These are phyloP conservation scores for Cubamyces lactineus DNA, from an alignment of 768 basidiomycete species.

Conservation along the genomic window DNA sequence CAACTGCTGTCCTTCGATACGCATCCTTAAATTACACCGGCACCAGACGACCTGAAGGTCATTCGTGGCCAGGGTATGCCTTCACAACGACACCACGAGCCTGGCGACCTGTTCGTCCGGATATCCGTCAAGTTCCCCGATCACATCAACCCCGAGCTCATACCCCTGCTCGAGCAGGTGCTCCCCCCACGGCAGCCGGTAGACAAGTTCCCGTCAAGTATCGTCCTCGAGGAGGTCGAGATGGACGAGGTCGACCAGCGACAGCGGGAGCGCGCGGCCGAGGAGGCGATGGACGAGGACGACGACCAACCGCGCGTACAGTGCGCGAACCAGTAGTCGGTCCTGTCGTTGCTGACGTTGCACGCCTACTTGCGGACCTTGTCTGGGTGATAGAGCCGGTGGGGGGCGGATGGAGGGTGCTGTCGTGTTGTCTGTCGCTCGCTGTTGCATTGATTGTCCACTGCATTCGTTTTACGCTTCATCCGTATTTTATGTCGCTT, in stretches of 20 bases:
- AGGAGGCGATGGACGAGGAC: slow-evolving; percentile 90
- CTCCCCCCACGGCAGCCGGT: slow-evolving; percentile 77
- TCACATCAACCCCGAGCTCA: slow-evolving; percentile 62
- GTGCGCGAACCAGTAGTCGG: slow-evolving; percentile 83
- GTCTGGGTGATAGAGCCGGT: slow-evolving; percentile 6
- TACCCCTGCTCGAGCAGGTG: slow-evolving; percentile 79
- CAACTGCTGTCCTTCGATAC: not conserved
- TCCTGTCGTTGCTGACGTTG: not conserved
- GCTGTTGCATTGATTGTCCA: slow-evolving; percentile 25
- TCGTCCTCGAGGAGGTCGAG: slow-evolving; percentile 81
- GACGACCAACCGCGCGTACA: slow-evolving; percentile 90
- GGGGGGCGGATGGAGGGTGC: slow-evolving; percentile 13
- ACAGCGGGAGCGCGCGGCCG: slow-evolving; percentile 54
- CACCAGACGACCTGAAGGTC: slow-evolving; percentile 82
- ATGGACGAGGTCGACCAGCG: slow-evolving; percentile 80
- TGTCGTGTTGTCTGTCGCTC: slow-evolving; percentile 12
- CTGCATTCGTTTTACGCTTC: slow-evolving; percentile 20
- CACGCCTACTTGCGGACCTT: not conserved
- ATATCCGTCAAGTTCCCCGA: slow-evolving; percentile 91
- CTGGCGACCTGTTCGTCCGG: slow-evolving; percentile 90
- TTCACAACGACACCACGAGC: slow-evolving; percentile 95
- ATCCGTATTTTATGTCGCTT: slow-evolving; percentile 23
- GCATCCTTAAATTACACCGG: slow-evolving; percentile 9
- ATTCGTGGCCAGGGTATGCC: slow-evolving; percentile 98
- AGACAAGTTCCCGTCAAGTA: slow-evolving; percentile 66